Evolutionary conservation across 768 basidiomycete species (phyloP), one percentile per base, ranked within the genome.

Genomic region (Collybiopsis luxurians): DNA sequence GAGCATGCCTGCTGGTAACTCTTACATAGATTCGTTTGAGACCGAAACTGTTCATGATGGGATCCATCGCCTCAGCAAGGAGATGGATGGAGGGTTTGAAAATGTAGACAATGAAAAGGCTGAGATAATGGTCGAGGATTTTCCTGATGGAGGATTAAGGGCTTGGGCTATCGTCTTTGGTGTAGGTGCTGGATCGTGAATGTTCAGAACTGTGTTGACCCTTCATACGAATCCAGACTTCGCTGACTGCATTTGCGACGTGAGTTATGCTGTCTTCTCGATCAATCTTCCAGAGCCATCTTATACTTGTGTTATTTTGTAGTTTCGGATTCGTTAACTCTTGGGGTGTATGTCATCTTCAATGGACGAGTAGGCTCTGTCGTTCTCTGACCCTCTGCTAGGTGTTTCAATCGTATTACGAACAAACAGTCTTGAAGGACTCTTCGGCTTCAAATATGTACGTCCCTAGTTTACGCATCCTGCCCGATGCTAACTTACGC

Each of bases 311-410:
- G 31, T 21, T 23, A n/a, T n/a, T n/a, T n/a, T n/a, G n/a, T 7
- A 78, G 76, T 7, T 75, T 79, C 56, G 80, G 81, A 2, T 72
- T 75, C 31, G 71, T 79, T 13, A 81, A 79, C 56, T 66, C 74
- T 0, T 79, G 77, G 75, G 80, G 79, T 39, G 80, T 79, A 58
- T 56, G 24, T 27, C n/a, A 2, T 38, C 40, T 21, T 30, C 12
- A 2, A 49, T 9, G 5, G n/a, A 47, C 26, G 28, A 42, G 15
- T 11, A 23, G 17, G 15, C 17, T 23, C 39, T 21, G 4, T 23
- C 19, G 12, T 17, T 2, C n/a, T 3, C 4, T 3, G 24, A 43
- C 42, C 15, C 24, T 6, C 21, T 13, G 30, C 30, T 43, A 81
- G 80, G 69, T 77, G n/a, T 43, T 44, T 43, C 34, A 27, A 44